These are phyloP conservation scores for Glycine latifolia DNA, from an alignment of 306 rosid species.

Conservation along the genomic window DNA sequence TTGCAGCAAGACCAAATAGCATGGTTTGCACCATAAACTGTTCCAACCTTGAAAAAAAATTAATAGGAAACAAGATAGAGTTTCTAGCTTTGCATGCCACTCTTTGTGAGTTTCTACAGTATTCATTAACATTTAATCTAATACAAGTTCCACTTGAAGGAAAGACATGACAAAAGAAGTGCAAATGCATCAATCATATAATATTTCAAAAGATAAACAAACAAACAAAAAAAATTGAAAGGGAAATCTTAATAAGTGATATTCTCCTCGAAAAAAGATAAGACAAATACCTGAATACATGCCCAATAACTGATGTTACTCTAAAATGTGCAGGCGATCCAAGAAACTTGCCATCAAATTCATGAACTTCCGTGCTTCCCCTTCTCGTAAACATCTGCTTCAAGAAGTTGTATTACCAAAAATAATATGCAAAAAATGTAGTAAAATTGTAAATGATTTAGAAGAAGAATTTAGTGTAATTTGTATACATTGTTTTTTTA, in stretches of 20 bases:
- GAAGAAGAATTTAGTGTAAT: not conserved
- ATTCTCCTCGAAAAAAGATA: conserved; percentile 37
- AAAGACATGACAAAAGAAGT: conserved; percentile 25
- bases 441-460: conserved; percentile 16
- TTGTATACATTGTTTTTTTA: no score
- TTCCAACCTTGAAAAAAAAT: conserved; percentile 16
- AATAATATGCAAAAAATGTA: not conserved
- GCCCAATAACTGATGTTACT: conserved; percentile 98
- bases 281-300: conserved; percentile 80
- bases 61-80: not conserved
- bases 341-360: conserved; percentile 78
- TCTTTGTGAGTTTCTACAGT: conserved; percentile 16
- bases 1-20: conserved; percentile 31
- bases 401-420: conserved; percentile 25
- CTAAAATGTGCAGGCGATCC: conserved; percentile 63
- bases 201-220: conserved; percentile 11
- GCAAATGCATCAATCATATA: conserved; percentile 7
- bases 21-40: conserved; percentile 30
- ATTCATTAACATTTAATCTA: conserved; percentile 26
- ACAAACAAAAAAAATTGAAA: not conserved
- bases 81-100: conserved; percentile 21
- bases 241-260: conserved; percentile 26
- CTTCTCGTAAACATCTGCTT: conserved; percentile 84
- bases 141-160: conserved; percentile 15
- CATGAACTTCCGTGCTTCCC: conserved; percentile 91